Evolutionary conservation across 257 asterid genomes (phyloP).

Genomic region (Nicotiana tabacum): DNA sequence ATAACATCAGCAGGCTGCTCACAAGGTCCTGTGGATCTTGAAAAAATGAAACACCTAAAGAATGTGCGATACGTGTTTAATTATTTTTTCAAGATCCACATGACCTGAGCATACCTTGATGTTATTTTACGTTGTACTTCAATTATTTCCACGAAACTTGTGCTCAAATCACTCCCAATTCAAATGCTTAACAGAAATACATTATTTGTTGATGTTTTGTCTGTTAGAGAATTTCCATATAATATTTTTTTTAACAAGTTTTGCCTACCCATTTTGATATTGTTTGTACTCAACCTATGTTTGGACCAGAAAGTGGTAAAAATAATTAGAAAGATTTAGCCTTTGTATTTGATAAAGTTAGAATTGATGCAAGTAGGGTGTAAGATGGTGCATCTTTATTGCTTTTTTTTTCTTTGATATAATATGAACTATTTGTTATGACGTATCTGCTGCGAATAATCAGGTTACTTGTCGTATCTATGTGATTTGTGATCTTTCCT

Average conservation of each 20-base stretch:
- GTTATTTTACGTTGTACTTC: slow-evolving; percentile 58
- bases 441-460: not conserved
- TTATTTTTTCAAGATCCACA: slow-evolving; percentile 50
- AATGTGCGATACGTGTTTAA: slow-evolving; percentile 15
- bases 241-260: slow-evolving; percentile 42
- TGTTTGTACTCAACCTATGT: slow-evolving; percentile 90
- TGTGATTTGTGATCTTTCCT: slow-evolving; percentile 9
- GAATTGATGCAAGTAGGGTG: slow-evolving; percentile 74
- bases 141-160: slow-evolving; percentile 49
- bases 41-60: slow-evolving; percentile 37
- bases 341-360: slow-evolving; percentile 63
- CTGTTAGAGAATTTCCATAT: slow-evolving; percentile 61
- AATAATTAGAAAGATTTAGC: slow-evolving; percentile 51
- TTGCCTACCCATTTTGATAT: slow-evolving; percentile 65
- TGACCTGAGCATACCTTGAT: slow-evolving; percentile 73
- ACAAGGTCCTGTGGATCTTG: slow-evolving; percentile 55
- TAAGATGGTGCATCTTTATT: slow-evolving; percentile 46
- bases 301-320: slow-evolving; percentile 86
- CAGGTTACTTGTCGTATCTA: slow-evolving; percentile 38
- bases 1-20: slow-evolving; percentile 75
- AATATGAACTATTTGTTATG: not conserved
- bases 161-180: slow-evolving; percentile 52
- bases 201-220: slow-evolving; percentile 61
- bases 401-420: not conserved
- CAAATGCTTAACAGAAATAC: slow-evolving; percentile 56